Conservation (phyloP, 2,329 filamentous ascomycete species). For the Alternaria triticimaculans region DNA sequence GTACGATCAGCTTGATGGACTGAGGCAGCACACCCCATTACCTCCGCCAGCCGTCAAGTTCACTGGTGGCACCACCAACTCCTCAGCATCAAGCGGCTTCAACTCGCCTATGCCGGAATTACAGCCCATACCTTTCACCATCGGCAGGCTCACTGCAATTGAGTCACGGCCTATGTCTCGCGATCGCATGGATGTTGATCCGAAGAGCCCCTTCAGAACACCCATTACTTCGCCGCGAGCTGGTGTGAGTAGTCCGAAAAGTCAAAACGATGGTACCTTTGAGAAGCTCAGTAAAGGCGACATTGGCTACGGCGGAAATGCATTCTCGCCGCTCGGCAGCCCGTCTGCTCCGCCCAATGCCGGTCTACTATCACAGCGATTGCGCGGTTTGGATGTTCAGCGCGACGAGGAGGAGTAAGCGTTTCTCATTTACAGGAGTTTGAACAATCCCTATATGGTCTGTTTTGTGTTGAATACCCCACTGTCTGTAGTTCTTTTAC, state of each 20-base stretch:
- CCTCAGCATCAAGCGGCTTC: conserved; percentile 28
- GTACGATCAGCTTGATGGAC: conserved; percentile 34
- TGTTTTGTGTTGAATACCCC: conserved; percentile 5
- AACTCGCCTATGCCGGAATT: conserved; percentile 44
- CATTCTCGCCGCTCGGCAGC: conserved; percentile 37
- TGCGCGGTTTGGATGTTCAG: conserved; percentile 67
- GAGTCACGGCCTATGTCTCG: conserved; percentile 42
- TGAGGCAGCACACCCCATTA: conserved; percentile 32
- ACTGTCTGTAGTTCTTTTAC: background rate
- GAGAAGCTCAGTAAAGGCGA: conserved; percentile 74
- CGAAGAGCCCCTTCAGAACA: conserved; percentile 32
- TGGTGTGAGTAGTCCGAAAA: conserved; percentile 23
- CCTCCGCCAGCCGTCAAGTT: conserved; percentile 43
- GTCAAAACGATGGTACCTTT: conserved; percentile 54
- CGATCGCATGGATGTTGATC: conserved; percentile 42
- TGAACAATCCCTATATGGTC: background rate
- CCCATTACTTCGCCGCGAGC: conserved; percentile 27
- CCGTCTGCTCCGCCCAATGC: conserved; percentile 68
- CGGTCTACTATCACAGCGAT: conserved; percentile 71
- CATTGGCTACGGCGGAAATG: conserved; percentile 50
- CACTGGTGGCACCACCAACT: conserved; percentile 35
- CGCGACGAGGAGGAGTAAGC: conserved; percentile 19
- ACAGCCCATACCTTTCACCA: conserved; percentile 61
- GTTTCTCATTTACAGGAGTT: background rate
- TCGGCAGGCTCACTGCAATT: conserved; percentile 41